These are phyloP conservation scores for Teunomyces funiuensis DNA, from an alignment of 805 yeast genomes.

Conservation along the genomic window DNA sequence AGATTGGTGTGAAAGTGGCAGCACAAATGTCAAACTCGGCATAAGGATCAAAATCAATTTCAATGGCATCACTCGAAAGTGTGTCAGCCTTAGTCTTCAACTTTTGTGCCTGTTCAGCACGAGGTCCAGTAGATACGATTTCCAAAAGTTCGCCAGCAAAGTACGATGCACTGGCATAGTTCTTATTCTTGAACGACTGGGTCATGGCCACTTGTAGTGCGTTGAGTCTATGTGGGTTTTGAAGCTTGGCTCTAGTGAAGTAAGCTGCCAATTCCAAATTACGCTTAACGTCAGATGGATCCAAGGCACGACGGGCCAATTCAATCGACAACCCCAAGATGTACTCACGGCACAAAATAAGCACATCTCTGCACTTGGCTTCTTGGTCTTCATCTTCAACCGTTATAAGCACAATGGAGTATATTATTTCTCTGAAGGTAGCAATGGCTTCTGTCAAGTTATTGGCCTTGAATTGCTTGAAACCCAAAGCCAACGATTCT, in stretches of 20 bases:
- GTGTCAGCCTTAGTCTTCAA: conserved; percentile 79
- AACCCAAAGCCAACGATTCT: conserved; percentile 66
- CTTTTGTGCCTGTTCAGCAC: conserved; percentile 86
- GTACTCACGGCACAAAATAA: conserved; percentile 81
- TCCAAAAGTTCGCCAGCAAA: conserved; percentile 84
- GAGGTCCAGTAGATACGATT: conserved; percentile 68
- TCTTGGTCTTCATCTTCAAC: conserved; percentile 78
- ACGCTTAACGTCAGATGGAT: conserved; percentile 70
- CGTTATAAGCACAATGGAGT: conserved; percentile 67
- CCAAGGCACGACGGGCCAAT: conserved; percentile 79
- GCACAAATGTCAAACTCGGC: conserved; percentile 92
- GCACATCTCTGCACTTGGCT: conserved; percentile 66
- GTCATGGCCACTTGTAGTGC: conserved; percentile 95
- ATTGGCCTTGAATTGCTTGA: conserved; percentile 78
- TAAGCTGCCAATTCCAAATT: conserved; percentile 94
- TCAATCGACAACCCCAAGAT: conserved; percentile 91
- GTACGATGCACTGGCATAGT: conserved; percentile 82
- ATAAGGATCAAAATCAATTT: conserved; percentile 88
- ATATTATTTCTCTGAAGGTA: conserved; percentile 75
- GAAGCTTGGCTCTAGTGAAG: conserved; percentile 82
- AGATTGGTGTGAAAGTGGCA: conserved; percentile 83
- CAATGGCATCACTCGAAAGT: conserved; percentile 80
- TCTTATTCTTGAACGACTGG: conserved; percentile 84
- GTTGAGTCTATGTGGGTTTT: conserved; percentile 78
- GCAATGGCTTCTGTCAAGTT: conserved; percentile 79